Conservation (phyloP, 2,329 filamentous ascomycete genomes). For the Neofusicoccum umdonicola region DNA sequence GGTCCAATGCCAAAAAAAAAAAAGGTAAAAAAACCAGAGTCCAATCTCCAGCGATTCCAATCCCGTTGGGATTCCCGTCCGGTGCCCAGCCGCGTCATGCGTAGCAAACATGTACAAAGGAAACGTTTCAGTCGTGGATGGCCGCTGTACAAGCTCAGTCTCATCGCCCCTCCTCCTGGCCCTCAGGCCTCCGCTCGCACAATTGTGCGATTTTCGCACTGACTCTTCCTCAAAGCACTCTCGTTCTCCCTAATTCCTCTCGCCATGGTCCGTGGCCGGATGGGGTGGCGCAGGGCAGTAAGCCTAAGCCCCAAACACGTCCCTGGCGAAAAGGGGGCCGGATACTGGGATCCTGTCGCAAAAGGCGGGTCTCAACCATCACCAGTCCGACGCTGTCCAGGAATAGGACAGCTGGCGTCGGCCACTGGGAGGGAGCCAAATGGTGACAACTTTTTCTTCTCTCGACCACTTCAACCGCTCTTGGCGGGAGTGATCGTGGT, state of each 20-base stretch:
- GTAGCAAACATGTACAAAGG: background rate
- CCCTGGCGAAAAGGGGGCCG: background rate
- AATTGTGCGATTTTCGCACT: background rate
- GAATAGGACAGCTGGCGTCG: background rate
- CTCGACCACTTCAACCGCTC: conserved; percentile 10
- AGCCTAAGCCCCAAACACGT: conserved; percentile 8
- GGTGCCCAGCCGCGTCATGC: background rate
- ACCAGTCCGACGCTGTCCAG: background rate
- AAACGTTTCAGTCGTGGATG: conserved; percentile 4
- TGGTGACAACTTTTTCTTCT: background rate
- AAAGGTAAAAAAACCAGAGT: background rate
- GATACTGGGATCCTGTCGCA: background rate
- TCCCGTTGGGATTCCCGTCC: background rate
- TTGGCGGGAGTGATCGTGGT: conserved; percentile 4
- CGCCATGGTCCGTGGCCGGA: background rate
- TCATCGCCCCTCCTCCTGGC: background rate
- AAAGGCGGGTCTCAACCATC: background rate
- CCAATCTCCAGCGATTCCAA: background rate
- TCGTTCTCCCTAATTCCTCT: background rate
- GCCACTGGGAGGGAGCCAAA: background rate
- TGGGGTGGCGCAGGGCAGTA: background rate
- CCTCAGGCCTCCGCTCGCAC: background rate
- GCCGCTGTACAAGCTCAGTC: background rate
- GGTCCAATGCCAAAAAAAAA: background rate
- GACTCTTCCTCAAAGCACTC: background rate